Conservation (phyloP, 2,329 filamentous ascomycete genomes). For the Zymoseptoria ardabiliae region DNA sequence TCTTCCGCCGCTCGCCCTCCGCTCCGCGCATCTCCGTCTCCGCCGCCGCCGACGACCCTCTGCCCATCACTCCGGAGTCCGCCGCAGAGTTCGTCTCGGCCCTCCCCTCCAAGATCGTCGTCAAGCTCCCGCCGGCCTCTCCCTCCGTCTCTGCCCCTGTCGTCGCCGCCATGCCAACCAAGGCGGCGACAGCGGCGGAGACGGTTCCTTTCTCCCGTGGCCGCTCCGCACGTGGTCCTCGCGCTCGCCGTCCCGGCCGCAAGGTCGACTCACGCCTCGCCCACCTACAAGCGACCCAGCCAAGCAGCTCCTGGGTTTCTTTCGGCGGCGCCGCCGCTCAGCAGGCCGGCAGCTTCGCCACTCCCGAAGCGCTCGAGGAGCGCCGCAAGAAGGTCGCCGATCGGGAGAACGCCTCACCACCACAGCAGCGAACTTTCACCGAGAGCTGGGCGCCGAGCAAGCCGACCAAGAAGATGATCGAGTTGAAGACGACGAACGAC, state of each 20-base stretch:
- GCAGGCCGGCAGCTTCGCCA: not conserved
- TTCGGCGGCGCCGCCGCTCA: not conserved
- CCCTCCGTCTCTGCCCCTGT: not conserved
- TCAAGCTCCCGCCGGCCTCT: not conserved
- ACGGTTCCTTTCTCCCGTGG: not conserved
- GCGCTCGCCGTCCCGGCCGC: not conserved
- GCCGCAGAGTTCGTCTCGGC: not conserved
- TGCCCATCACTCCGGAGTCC: not conserved
- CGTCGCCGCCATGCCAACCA: not conserved
- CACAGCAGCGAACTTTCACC: not conserved
- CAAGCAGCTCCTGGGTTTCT: not conserved
- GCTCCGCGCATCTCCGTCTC: not conserved
- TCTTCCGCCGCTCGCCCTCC: not conserved
- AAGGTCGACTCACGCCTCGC: not conserved
- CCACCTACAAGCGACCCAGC: not conserved
- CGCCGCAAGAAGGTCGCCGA: not conserved
- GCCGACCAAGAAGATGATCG: not conserved
- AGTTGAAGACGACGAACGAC: not conserved
- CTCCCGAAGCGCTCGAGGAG: not conserved
- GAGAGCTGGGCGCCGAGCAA: not conserved
- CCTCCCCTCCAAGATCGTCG: not conserved
- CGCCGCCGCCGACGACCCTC: not conserved
- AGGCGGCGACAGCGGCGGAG: not conserved
- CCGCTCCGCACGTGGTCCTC: not conserved
- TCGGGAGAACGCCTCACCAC: not conserved